A percentile compares a stretch with the other conserved stretches of the same genome.
Evolutionary conservation across 2,329 filamentous ascomycete species (phyloP).

Genomic region (Stachybotrys chartarum): DNA sequence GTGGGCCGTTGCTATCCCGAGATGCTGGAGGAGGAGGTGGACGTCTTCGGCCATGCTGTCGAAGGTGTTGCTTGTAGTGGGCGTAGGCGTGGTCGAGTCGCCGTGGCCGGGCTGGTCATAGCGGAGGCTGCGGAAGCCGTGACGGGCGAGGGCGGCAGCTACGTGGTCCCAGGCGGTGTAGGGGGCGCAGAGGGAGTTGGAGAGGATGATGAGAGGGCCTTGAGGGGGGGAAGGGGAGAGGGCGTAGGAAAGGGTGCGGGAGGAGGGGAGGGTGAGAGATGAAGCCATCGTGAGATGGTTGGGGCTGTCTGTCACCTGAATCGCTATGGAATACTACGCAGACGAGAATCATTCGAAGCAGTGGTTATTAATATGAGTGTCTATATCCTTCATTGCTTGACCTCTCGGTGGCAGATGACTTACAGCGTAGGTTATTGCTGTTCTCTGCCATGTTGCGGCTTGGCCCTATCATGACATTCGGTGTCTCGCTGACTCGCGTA

Average conservation of each 20-base stretch:
- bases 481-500: too few relatives aligned
- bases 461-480: too few relatives aligned
- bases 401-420: too few relatives aligned
- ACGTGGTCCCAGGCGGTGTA: slow-evolving; percentile 31
- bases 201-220: slow-evolving; percentile 26
- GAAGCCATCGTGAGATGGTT: too few relatives aligned
- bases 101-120: slow-evolving; percentile 38
- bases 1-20: slow-evolving; percentile 22
- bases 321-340: too few relatives aligned
- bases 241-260: slow-evolving; percentile 19
- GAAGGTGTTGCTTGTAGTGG: slow-evolving; percentile 28
- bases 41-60: slow-evolving; percentile 30
- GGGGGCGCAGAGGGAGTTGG: slow-evolving; percentile 31
- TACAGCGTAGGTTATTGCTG: too few relatives aligned
- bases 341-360: too few relatives aligned
- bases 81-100: slow-evolving; percentile 24
- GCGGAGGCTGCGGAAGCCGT: slow-evolving; percentile 31
- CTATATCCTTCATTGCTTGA: too few relatives aligned
- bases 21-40: slow-evolving; percentile 20
- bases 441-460: too few relatives aligned
- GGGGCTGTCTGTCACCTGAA: too few relatives aligned
- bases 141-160: slow-evolving; percentile 20
- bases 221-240: slow-evolving; percentile 15
- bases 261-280: slow-evolving; percentile 16
- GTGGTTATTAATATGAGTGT: too few relatives aligned